A percentile compares a stretch with the other conserved stretches of the same genome.
These are phyloP conservation scores for Actinomortierella wolfii DNA, from an alignment of 371 early-diverging fungal species.

Conservation along the genomic window DNA sequence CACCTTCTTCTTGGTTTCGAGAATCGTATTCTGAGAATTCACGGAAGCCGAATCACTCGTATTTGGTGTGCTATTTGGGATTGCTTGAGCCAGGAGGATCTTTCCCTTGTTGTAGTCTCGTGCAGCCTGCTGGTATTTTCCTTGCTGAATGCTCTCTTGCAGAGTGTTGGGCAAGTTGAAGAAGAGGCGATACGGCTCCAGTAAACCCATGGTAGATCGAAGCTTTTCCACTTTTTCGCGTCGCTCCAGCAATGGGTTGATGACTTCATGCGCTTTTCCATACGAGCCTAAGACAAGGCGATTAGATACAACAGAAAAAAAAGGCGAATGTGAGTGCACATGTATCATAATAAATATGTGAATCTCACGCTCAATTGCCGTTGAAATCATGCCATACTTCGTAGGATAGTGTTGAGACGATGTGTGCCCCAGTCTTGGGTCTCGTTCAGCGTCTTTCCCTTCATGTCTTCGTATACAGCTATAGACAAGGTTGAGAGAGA, in stretches of 20 bases:
- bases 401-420: conserved; percentile 61
- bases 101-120: conserved; percentile 96
- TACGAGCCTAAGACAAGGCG: conserved; percentile 58
- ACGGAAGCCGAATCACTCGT: conserved; percentile 25
- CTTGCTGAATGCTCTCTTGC: conserved; percentile 80
- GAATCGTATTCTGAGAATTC: conserved; percentile 35
- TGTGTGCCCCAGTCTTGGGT: conserved; percentile 83
- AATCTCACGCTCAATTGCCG: too few species aligned
- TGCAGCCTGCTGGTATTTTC: conserved; percentile 88
- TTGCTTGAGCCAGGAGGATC: conserved; percentile 53
- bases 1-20: conserved; percentile 74
- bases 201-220: conserved; percentile 82
- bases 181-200: conserved; percentile 93
- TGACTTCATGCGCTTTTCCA: conserved; percentile 77
- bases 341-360: too few species aligned
- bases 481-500: neutral
- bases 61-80: conserved; percentile 21
- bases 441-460: conserved; percentile 77
- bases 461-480: conserved; percentile 91
- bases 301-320: neutral
- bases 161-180: conserved; percentile 91
- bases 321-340: neutral
- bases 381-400: conserved; percentile 43
- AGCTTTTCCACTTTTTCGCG: conserved; percentile 88
- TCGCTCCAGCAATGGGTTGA: conserved; percentile 88